Evolutionary conservation across 2,329 filamentous ascomycete species (phyloP), one percentile per base, ranked within the genome.

Genomic region (Colletotrichum noveboracense): DNA sequence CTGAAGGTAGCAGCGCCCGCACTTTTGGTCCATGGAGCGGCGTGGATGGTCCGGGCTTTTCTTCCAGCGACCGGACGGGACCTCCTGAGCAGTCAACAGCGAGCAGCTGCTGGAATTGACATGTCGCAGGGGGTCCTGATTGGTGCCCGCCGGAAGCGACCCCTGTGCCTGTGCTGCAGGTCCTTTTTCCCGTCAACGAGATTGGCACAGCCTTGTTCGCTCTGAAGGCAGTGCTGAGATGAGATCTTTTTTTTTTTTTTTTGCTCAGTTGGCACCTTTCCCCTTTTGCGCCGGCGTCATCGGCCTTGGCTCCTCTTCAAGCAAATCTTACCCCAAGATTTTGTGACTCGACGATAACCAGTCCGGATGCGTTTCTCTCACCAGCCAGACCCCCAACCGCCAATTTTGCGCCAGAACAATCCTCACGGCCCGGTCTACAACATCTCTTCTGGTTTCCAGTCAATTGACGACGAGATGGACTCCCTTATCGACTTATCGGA

Each of bases 401-500:
- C 58, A 28, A 34, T 32, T 69, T 60, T 55, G 64, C 74, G 38
- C 62, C 74, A 73, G 43, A 65, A 60, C 12, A 69, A 60, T 16
- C 18, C 58, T 14, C 56, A 58, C 34, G 18, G 21, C 13, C 70
- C 55, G 13, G 34, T 28, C 64, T 69, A 60, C 64, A 21, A 66
- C 26, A 52, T 32, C 13, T 16, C 58, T 7, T 60, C 58, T 30
- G 64, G 58, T 6, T 73, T 74, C 26, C 70, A 76, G 43, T 76
- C 74, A 62, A 76, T 74, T 76, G 70, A 73, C 64, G 74, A 76
- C 74, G 72, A 73, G 32, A 99, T 99, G 97, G 97, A 99, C 84
- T 90, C 94, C 21, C 92, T 95, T 64, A 95, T 98, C 81, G 96
- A 98, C 84, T 92, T 98, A 76, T 95, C 93, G 52, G 94, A 98